phyloP scores from a whole-genome alignment of 257 asterid genomes.

The Ligustrum vulgare region DNA sequence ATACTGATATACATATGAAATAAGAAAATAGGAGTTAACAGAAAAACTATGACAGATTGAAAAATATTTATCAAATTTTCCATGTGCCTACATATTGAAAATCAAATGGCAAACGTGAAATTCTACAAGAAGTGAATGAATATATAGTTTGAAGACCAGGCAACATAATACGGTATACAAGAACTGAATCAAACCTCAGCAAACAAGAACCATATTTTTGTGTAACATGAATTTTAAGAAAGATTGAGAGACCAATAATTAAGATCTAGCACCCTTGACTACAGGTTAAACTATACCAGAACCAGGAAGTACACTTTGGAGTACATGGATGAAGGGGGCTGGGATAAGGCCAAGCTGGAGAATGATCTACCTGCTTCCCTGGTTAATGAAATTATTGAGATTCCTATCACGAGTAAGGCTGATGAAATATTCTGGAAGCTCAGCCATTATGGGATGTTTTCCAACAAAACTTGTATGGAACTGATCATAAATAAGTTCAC shows the following conservation, averaged over 20 bases:
- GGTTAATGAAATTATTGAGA: no score
- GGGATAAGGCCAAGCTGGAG: no score
- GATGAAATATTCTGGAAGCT: no score
- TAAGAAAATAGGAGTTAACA: not conserved
- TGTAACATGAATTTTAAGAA: not conserved
- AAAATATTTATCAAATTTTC: not conserved
- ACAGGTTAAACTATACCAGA: no score
- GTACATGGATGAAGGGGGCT: no score
- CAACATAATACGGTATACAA: not conserved
- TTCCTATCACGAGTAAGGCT: no score
- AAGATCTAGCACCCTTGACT: no score
- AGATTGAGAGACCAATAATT: not conserved
- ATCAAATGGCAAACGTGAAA: conserved; percentile 5
- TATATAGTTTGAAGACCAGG: not conserved
- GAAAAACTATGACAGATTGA: not conserved
- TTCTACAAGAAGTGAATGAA: not conserved
- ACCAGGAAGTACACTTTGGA: no score
- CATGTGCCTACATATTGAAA: not conserved
- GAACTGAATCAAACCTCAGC: not conserved
- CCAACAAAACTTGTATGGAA: no score
- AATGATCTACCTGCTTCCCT: no score
- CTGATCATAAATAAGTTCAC: no score
- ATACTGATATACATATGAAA: not conserved
- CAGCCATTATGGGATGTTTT: no score
- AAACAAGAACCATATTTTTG: not conserved